A percentile compares a stretch with the other conserved stretches of the same genome.
These are phyloP conservation scores for Sphagnum magellanicum DNA, from an alignment of 228 moss, liverwort and hornwort genomes.

Conservation along the genomic window DNA sequence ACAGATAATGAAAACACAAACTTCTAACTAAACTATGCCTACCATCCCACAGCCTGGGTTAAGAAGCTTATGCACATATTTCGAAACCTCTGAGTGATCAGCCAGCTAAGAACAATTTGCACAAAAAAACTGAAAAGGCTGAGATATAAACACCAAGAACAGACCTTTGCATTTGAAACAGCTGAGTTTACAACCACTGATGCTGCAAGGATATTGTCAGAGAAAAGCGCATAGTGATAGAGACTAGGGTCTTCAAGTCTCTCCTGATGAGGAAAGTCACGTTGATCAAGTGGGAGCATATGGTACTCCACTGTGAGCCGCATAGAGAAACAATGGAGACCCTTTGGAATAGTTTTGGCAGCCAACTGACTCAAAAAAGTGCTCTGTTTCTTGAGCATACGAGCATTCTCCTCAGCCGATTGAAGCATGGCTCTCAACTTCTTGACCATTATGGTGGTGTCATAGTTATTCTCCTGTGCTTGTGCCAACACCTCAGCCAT, in stretches of 20 bases:
- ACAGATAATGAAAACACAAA: no score
- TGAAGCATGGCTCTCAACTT: constrained; percentile 84
- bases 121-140: no score
- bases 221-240: constrained; percentile 78
- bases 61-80: no score
- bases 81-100: no score
- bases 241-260: constrained; percentile 63
- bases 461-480: constrained; percentile 48
- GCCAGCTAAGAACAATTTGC: no score
- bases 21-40: no score
- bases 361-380: constrained; percentile 81
- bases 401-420: constrained; percentile 62
- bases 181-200: constrained; percentile 80
- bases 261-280: constrained; percentile 35
- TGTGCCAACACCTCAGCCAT: constrained; percentile 66
- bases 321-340: constrained; percentile 82
- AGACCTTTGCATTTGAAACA: constrained; percentile 57
- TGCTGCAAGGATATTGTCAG: constrained; percentile 73
- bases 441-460: constrained; percentile 58
- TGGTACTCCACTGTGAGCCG: constrained; percentile 57
- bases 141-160: no score
- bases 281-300: constrained; percentile 23
- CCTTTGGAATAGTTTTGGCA: constrained; percentile 77
- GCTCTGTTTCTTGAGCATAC: constrained; percentile 64
- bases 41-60: no score